phyloP scores from a whole-genome alignment of 176 grass and related monocot genomes.

The Cenchrus americanus region DNA sequence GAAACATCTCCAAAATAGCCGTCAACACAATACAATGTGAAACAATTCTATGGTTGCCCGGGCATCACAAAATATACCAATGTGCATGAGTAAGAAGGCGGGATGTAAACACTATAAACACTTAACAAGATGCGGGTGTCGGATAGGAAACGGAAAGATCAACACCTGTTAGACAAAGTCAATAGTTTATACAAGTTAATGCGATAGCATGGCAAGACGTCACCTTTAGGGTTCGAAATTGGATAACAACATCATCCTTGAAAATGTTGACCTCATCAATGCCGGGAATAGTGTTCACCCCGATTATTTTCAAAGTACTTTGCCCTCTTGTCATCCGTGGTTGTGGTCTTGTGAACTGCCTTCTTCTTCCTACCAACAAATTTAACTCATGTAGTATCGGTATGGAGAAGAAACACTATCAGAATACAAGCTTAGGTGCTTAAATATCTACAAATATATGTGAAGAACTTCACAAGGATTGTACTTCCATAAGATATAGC shows the following conservation, averaged over 20 bases:
- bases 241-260: slow-evolving; percentile 77
- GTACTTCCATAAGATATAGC: neutral
- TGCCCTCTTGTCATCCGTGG: slow-evolving; percentile 80
- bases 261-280: slow-evolving; percentile 92
- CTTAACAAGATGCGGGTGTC: too few species aligned
- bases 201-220: neutral
- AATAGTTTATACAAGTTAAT: neutral
- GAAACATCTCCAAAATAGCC: too few species aligned
- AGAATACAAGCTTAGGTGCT: neutral
- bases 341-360: slow-evolving; percentile 78
- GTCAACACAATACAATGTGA: too few species aligned
- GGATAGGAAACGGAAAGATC: slow-evolving; percentile 10
- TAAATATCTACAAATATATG: neutral
- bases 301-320: slow-evolving; percentile 84
- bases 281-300: slow-evolving; percentile 66
- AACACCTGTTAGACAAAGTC: slow-evolving; percentile 14
- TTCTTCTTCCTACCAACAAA: slow-evolving; percentile 78
- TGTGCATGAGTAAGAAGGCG: too few species aligned
- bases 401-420: neutral
- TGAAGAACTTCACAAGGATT: too few species aligned
- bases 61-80: too few species aligned
- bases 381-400: neutral
- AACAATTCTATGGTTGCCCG: too few species aligned
- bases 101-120: too few species aligned
- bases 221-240: slow-evolving; percentile 80